A percentile compares a stretch with the other conserved stretches of the same genome.
phyloP scores from a whole-genome alignment of 2,329 filamentous ascomycete genomes.

The Tolypocladium ophioglossoides region DNA sequence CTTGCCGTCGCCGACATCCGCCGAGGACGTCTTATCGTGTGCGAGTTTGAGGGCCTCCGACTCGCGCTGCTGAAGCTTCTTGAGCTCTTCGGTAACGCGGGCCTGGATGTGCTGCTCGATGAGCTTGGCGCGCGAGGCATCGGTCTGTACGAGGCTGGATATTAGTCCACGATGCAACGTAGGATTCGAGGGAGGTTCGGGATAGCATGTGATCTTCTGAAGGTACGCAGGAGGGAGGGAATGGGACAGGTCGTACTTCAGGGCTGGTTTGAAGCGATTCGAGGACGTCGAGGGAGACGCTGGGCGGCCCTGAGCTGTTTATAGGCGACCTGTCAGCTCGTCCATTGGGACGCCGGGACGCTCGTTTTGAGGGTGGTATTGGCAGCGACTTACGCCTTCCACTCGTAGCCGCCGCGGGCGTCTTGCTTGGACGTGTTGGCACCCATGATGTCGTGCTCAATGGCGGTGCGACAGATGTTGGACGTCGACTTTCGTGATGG shows the following conservation, averaged over 20 bases:
- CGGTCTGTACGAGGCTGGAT: slow-evolving; percentile 51
- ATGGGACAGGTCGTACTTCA: slow-evolving; percentile 50
- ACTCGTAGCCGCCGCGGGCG: slow-evolving; percentile 25
- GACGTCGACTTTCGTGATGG: slow-evolving; percentile 18
- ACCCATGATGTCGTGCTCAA: slow-evolving; percentile 40
- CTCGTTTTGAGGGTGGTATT: no score
- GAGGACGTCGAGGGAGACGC: slow-evolving; percentile 69
- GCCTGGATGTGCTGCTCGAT: slow-evolving; percentile 81
- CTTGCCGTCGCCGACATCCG: slow-evolving; percentile 44
- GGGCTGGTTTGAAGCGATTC: slow-evolving; percentile 74
- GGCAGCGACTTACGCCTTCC: slow-evolving; percentile 41
- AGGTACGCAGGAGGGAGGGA: background rate
- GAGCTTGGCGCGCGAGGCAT: slow-evolving; percentile 72
- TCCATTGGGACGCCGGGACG: background rate
- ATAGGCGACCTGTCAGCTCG: background rate
- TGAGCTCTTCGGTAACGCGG: slow-evolving; percentile 78
- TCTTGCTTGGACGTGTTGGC: slow-evolving; percentile 44
- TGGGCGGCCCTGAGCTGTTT: slow-evolving; percentile 33
- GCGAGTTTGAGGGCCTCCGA: slow-evolving; percentile 57
- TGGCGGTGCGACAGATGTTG: slow-evolving; percentile 20
- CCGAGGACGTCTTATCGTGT: slow-evolving; percentile 53
- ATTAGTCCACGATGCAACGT: slow-evolving; percentile 4
- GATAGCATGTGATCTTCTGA: background rate
- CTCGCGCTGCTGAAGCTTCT: slow-evolving; percentile 64
- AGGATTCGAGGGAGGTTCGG: background rate